phyloP scores from a whole-genome alignment of 192 early-diverging fungal genomes.

The Linnemannia zychae region DNA sequence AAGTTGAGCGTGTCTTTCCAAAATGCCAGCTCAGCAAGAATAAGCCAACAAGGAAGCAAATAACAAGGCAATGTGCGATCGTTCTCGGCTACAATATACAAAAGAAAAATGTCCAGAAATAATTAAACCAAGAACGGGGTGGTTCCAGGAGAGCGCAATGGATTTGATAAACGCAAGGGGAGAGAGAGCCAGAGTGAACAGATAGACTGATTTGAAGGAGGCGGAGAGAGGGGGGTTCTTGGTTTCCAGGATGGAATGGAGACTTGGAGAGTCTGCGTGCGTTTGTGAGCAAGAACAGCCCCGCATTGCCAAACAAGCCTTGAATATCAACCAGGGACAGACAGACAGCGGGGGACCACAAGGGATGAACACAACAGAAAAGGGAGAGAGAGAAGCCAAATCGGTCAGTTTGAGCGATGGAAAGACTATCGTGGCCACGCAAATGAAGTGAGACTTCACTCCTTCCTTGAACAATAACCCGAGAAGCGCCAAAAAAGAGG shows the following conservation, averaged over 20 bases:
- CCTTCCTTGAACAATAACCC: too few relatives aligned
- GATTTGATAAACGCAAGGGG: neutral
- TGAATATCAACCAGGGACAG: neutral
- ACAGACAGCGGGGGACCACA: neutral
- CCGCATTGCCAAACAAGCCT: neutral
- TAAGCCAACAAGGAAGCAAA: neutral
- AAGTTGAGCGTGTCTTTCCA: too few relatives aligned
- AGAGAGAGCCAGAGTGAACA: neutral
- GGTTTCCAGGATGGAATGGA: constrained; percentile 6
- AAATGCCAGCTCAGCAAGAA: neutral
- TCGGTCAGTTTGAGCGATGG: neutral
- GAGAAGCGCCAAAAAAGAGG: too few relatives aligned
- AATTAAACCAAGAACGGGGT: neutral
- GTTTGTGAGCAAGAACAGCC: neutral
- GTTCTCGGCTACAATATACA: neutral
- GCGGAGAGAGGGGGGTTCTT: neutral
- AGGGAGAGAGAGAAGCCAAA: neutral
- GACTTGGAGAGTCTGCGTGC: neutral
- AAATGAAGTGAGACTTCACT: too few relatives aligned
- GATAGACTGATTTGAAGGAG: neutral
- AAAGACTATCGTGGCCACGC: neutral
- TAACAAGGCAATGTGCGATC: neutral
- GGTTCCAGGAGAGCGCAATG: neutral
- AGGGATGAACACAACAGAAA: neutral
- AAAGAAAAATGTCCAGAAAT: neutral